These are phyloP conservation scores for Rhizopogon roseolus DNA, from an alignment of 768 basidiomycete species.

Conservation along the genomic window DNA sequence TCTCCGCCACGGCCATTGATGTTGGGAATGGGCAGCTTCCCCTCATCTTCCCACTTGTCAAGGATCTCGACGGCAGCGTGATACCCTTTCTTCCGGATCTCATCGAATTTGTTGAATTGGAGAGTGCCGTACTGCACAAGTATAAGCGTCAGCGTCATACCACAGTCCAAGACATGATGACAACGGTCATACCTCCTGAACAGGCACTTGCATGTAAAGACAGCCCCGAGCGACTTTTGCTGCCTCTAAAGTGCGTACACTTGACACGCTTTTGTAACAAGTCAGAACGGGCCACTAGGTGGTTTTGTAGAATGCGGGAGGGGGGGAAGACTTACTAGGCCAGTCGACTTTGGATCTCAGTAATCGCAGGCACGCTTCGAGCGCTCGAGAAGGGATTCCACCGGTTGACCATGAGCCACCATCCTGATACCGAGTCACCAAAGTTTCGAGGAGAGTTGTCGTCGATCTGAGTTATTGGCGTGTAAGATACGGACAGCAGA, in stretches of 20 bases:
- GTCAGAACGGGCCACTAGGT: slow-evolving; percentile 3
- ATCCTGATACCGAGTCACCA: slow-evolving; percentile 93
- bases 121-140: slow-evolving; percentile 76
- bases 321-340: slow-evolving; percentile 80
- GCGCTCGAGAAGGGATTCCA: slow-evolving; percentile 89
- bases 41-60: slow-evolving; percentile 77
- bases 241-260: slow-evolving; percentile 90
- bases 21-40: slow-evolving; percentile 69
- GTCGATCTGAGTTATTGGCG: slow-evolving; percentile 53
- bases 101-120: slow-evolving; percentile 85
- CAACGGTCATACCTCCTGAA: slow-evolving; percentile 66
- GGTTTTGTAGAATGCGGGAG: background rate
- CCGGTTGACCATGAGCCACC: slow-evolving; percentile 90
- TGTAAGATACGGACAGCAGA: background rate
- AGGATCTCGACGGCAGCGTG: slow-evolving; percentile 66
- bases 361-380: slow-evolving; percentile 76
- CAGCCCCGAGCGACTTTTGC: slow-evolving; percentile 89
- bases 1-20: slow-evolving; percentile 51
- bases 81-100: slow-evolving; percentile 83
- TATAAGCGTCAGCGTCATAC: background rate
- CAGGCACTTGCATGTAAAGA: slow-evolving; percentile 92
- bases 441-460: slow-evolving; percentile 94
- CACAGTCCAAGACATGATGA: background rate
- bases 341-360: slow-evolving; percentile 90
- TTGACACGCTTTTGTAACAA: slow-evolving; percentile 68